Conservation (phyloP, 768 basidiomycete genomes). For the Mycena rebaudengoi region DNA sequence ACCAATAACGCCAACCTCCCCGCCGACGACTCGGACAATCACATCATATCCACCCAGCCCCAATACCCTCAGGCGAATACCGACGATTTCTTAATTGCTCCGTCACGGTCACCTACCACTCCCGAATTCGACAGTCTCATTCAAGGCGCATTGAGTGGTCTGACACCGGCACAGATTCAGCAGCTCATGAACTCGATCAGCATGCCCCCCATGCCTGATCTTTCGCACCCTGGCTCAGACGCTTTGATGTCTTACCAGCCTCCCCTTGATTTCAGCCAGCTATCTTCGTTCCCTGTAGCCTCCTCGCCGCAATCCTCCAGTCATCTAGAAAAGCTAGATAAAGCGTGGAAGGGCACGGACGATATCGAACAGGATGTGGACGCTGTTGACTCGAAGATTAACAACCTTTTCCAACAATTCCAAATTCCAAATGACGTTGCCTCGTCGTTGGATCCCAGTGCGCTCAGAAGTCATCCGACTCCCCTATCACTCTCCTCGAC, state of each 20-base stretch:
- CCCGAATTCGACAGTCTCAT: constrained; percentile 54
- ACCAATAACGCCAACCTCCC: constrained; percentile 33
- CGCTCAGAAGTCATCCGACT: constrained; percentile 7
- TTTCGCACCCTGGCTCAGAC: constrained; percentile 28
- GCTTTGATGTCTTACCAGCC: constrained; percentile 37
- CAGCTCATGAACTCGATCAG: constrained; percentile 59
- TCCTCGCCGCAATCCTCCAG: constrained; percentile 35
- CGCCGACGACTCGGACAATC: constrained; percentile 26
- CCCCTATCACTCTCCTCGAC: constrained; percentile 26
- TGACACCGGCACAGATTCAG: constrained; percentile 67
- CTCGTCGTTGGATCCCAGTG: constrained; percentile 49
- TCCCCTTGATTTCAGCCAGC: constrained; percentile 28
- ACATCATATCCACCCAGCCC: constrained; percentile 19
- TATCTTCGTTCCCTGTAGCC: constrained; percentile 20
- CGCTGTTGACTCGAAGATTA: constrained; percentile 71
- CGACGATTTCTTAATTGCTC: constrained; percentile 35
- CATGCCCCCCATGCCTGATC: constrained; percentile 42
- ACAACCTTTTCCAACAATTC: constrained; percentile 75
- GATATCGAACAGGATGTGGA: constrained; percentile 81
- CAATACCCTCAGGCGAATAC: constrained; percentile 22
- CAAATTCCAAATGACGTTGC: constrained; percentile 49
- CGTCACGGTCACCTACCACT: constrained; percentile 31
- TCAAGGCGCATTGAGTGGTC: constrained; percentile 59
- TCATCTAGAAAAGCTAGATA: constrained; percentile 53
- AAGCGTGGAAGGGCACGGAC: constrained; percentile 64